phyloP scores from a whole-genome alignment of 441 rosid genomes.

The Jatropha multifida region DNA sequence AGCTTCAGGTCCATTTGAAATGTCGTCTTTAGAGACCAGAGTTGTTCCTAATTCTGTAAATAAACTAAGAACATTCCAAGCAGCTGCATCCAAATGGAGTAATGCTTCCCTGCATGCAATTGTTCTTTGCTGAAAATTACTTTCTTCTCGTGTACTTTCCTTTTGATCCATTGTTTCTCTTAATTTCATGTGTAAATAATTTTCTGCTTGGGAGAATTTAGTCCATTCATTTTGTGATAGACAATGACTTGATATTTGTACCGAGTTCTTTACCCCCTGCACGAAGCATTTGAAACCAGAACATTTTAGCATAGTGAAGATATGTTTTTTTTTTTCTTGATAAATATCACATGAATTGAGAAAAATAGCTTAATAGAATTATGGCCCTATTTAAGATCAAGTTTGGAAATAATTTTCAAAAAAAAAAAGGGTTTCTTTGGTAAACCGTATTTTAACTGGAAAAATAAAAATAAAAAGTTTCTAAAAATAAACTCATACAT shows the following conservation, averaged over 20 bases:
- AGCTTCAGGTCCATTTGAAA: slow-evolving; percentile 35
- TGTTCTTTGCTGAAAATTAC: slow-evolving; percentile 32
- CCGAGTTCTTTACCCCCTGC: slow-evolving; percentile 24
- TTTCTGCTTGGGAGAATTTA: slow-evolving; percentile 16
- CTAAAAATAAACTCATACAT: too few species aligned
- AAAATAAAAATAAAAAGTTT: too few species aligned
- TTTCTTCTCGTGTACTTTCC: slow-evolving; percentile 19
- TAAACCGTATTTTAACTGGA: background rate
- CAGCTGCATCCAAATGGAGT: slow-evolving; percentile 41
- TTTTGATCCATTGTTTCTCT: slow-evolving; percentile 14
- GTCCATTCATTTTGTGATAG: slow-evolving; percentile 11
- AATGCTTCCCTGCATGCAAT: slow-evolving; percentile 53
- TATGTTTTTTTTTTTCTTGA: background rate
- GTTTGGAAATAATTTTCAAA: too few species aligned
- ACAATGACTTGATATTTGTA: slow-evolving; percentile 14
- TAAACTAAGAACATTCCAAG: slow-evolving; percentile 35
- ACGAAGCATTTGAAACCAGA: background rate
- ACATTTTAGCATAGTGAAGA: background rate
- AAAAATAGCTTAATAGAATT: too few species aligned
- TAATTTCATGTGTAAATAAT: slow-evolving; percentile 16
- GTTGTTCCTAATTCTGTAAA: slow-evolving; percentile 38
- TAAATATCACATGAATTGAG: background rate
- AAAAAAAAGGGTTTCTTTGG: too few species aligned
- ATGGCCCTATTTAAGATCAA: too few species aligned
- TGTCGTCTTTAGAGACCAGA: slow-evolving; percentile 32